These are phyloP conservation scores for Oryza brachyantha DNA, from an alignment of 176 grass and related monocot genomes.

Conservation along the genomic window DNA sequence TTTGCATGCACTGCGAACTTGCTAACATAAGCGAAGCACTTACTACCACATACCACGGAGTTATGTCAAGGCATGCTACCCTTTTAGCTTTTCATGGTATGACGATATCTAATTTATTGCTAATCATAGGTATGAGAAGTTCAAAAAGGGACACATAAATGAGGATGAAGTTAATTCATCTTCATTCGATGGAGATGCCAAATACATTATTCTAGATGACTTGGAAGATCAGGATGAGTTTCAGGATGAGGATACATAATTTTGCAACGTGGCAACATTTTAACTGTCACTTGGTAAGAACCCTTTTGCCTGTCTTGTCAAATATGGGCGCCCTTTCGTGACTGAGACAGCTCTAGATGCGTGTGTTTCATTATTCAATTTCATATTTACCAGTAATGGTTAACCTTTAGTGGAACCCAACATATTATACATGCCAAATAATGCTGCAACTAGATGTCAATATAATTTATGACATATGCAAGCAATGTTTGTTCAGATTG, in stretches of 20 bases:
- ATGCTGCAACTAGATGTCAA: conserved; percentile 12
- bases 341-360: not conserved
- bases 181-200: conserved; percentile 59
- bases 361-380: not conserved
- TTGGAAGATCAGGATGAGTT: conserved; percentile 68
- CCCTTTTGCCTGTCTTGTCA: not conserved
- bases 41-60: not conserved
- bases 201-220: conserved; percentile 94
- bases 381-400: not conserved
- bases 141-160: conserved; percentile 53
- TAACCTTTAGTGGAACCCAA: not conserved
- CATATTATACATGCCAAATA: not conserved
- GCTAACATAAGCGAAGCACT: not conserved
- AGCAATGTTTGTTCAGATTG: conserved; percentile 1
- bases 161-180: conserved; percentile 48
- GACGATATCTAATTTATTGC: conserved; percentile 13
- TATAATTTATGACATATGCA: not conserved
- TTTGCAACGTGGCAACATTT: conserved; percentile 31
- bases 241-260: conserved; percentile 49
- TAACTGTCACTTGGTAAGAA: conserved; percentile 51
- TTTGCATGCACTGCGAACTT: not conserved
- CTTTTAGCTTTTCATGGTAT: conserved; percentile 20
- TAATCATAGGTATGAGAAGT: conserved; percentile 83
- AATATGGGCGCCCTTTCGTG: not conserved
- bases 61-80: conserved; percentile 4